Percentiles rank a stretch among this genome's conserved stretches.
These are phyloP conservation scores for Sugiyamaella floridensis DNA, from an alignment of 805 yeast genomes.

Conservation along the genomic window DNA sequence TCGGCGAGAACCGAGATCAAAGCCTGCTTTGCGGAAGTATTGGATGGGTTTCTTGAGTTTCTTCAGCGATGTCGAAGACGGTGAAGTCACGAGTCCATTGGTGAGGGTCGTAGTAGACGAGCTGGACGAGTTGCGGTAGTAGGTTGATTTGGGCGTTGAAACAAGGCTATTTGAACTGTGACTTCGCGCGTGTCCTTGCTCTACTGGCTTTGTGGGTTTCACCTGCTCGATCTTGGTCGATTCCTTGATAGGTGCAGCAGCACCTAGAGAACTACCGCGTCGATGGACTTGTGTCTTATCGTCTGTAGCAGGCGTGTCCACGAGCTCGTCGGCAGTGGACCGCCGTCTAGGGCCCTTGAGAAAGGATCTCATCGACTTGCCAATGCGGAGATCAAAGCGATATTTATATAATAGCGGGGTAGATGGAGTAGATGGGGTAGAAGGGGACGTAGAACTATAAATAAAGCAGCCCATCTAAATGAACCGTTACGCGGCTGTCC, in stretches of 20 bases:
- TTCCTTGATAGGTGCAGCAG: constrained; percentile 15
- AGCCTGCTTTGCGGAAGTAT: constrained; percentile 12
- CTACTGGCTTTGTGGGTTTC: background rate
- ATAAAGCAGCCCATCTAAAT: background rate
- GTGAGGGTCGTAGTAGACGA: background rate
- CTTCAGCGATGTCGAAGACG: constrained; percentile 11
- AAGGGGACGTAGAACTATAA: background rate
- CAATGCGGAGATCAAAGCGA: background rate
- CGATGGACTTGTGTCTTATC: background rate
- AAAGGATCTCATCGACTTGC: constrained; percentile 11
- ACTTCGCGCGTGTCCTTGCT: background rate
- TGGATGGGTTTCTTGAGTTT: constrained; percentile 18
- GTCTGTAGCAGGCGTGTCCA: background rate
- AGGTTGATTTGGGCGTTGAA: background rate
- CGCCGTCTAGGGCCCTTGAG: constrained; percentile 16
- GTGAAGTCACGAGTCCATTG: background rate
- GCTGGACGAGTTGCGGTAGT: background rate
- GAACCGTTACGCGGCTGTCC: background rate
- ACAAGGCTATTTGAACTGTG: background rate
- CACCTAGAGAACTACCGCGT: constrained; percentile 1
- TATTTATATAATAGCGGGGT: background rate
- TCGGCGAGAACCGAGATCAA: background rate
- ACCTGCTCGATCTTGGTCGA: background rate
- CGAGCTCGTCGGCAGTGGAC: constrained; percentile 10
- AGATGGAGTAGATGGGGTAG: background rate